Evolutionary conservation across 2,329 filamentous ascomycete species (phyloP), one percentile per base, ranked within the genome.

Genomic region (Epichloe bromicola): DNA sequence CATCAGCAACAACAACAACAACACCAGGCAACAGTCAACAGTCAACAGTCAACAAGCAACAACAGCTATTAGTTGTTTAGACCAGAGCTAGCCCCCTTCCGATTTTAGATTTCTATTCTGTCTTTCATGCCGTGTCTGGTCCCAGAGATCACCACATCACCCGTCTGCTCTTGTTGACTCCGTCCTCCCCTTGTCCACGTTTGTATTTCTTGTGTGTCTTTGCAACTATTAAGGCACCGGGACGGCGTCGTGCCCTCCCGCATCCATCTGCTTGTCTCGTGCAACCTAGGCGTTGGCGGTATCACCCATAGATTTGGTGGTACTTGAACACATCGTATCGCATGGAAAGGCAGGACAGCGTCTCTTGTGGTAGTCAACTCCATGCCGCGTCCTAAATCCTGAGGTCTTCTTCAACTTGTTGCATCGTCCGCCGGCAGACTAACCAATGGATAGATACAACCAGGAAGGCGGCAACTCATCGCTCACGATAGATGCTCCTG

Each of bases 401-500:
- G 39, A 40, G 40, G 39, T 43, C 51, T 46, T 50, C 33, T 51
- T 49, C 51, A 50, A 48, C 47, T 46, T 51, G 44, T 48, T 49
- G 49, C 48, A 51, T 53, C 52, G 36, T 53, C 49, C 40, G 34
- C 49, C 46, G 36, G 26, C 48, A 45, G 23, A 48, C 52, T 53
- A 49, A 53, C 49, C 52, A 51, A 53, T 53, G 52, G 49, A 53
- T 64, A 80, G 77, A 72, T 79, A 78, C 67, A 72, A 67, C 61
- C 74, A 77, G 62, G 75, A 78, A 60, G 67, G 74, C 60, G 72
- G 66, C 63, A 70, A 70, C 55, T 70, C 75, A 56, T 68, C 75
- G 59, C 68, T 79, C 59, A 71, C 73, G 57, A 70, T 79, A 66
- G 76, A 79, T 63, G 73, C 74, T 56, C 61, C 71, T 51, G 74